A percentile compares a stretch with the other conserved stretches of the same genome.
Conservation (phyloP, 352 stramenopile genomes). For the Phytopythium delawarense region DNA sequence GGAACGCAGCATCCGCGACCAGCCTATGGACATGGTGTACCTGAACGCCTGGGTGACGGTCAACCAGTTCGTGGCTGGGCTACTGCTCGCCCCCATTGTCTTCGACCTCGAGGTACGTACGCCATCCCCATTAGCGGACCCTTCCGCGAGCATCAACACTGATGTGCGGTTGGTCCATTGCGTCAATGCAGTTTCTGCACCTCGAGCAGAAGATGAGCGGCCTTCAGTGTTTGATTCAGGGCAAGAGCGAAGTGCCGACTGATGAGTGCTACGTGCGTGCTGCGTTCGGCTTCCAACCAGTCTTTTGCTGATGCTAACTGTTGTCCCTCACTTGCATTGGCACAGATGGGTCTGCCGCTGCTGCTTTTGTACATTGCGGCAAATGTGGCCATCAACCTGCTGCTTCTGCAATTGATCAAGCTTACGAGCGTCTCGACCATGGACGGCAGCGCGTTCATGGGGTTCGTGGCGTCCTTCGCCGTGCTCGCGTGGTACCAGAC, state of each 20-base stretch:
- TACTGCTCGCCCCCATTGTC: constrained; percentile 74
- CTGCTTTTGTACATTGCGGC: constrained; percentile 68
- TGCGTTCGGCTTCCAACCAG: background rate
- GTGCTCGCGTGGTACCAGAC: constrained; percentile 77
- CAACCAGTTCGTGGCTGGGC: constrained; percentile 81
- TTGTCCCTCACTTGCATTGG: background rate
- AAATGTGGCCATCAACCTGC: constrained; percentile 77
- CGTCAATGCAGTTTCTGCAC: constrained; percentile 34
- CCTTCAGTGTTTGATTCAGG: constrained; percentile 76
- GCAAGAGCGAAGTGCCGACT: constrained; percentile 53
- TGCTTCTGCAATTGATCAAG: constrained; percentile 65
- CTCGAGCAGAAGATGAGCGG: constrained; percentile 79
- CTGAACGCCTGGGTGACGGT: constrained; percentile 85
- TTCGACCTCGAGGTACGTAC: constrained; percentile 63
- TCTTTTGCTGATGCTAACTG: background rate
- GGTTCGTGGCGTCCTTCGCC: constrained; percentile 69
- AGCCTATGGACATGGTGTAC: constrained; percentile 86
- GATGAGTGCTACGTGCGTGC: constrained; percentile 72
- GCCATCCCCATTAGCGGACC: background rate
- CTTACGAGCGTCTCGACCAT: constrained; percentile 79
- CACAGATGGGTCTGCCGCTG: constrained; percentile 64
- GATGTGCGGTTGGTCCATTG: background rate
- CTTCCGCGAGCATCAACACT: background rate
- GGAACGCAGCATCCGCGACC: constrained; percentile 69
- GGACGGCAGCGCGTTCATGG: constrained; percentile 66